Evolutionary conservation across 441 rosid genomes (phyloP), one percentile per base, ranked within the genome.

Genomic region (Biscutella laevigata): DNA sequence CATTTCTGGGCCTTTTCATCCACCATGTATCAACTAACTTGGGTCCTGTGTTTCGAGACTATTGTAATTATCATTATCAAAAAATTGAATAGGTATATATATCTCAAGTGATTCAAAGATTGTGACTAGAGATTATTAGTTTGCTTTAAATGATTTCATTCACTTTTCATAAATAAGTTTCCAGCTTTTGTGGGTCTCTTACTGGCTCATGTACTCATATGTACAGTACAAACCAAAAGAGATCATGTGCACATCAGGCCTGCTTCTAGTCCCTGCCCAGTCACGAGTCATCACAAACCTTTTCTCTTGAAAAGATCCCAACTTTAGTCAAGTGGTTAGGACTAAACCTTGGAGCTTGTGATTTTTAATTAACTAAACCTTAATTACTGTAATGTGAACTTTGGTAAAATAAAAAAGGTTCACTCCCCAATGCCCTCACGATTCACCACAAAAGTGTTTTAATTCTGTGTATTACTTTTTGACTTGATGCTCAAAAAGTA

Each of bases 151-250:
- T 64, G 64, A 57, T 64, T 41, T 47, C 3, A 34, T 41, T 41
- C 52, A 34, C 58, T 21, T 48, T 64, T 38, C 2, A 1, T 21
- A 12, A 39, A 6, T 12, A 57, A 15, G 10, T 32, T 10, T 49
- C 21, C 63, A 49, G 59, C 53, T 57, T 64, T 64, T 49, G 69
- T 64, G 52, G 69, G 62, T 64, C 69, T 64, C 53, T 57, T n/a
- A n/a, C 64, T 41, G 15, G 10, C 14, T 57, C 58, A 64, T 50
- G 69, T 26, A 54, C 62, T 47, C 61, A 39, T 58, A 28, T 44
- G 55, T 15, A 7, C 34, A 53, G n/a, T n/a, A n/a, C n/a, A 22
- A 53, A 19, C 40, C 11, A 19, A 29, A 29, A 54, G 39, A 55
- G 22, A 47, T 55, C 12, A 47, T 45, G 43, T 47, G 14, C 51